Evolutionary conservation across 1,284 basidiomycete species (phyloP).

Genomic region (Ustilago nuda): DNA sequence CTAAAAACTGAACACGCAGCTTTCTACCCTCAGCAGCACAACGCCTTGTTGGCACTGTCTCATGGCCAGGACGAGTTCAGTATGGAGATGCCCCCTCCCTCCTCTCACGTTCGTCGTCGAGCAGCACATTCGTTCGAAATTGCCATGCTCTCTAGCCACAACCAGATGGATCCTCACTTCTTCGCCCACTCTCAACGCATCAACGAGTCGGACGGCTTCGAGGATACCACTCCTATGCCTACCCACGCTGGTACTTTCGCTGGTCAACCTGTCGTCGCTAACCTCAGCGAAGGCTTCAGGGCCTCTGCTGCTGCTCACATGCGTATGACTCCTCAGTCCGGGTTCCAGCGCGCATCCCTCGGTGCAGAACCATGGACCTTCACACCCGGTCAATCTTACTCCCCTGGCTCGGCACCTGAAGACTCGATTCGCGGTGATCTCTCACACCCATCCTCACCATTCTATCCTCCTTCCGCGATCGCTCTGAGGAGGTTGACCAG

Average conservation of each 20-base stretch:
- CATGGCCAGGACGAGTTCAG: conserved; percentile 43
- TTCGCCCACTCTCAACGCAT: conserved; percentile 16
- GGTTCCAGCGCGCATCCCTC: conserved; percentile 29
- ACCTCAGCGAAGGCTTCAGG: conserved; percentile 46
- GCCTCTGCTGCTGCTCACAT: conserved; percentile 28
- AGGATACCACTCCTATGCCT: conserved; percentile 58
- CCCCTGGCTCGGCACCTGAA: conserved; percentile 48
- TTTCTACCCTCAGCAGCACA: conserved; percentile 44
- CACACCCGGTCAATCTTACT: conserved; percentile 51
- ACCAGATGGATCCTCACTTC: conserved; percentile 13
- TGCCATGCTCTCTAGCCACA: conserved; percentile 40
- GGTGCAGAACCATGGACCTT: conserved; percentile 34
- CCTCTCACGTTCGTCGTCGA: conserved; percentile 25
- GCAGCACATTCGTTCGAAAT: conserved; percentile 50
- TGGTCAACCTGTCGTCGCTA: conserved; percentile 33
- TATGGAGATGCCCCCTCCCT: conserved; percentile 45
- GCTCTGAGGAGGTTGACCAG: conserved; percentile 37
- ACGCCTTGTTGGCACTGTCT: conserved; percentile 40
- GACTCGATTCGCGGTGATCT: conserved; percentile 37
- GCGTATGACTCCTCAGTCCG: conserved; percentile 37
- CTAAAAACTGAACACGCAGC: conserved; percentile 22
- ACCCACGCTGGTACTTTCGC: conserved; percentile 43
- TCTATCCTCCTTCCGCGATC: conserved; percentile 31
- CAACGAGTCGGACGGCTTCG: conserved; percentile 47
- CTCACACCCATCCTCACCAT: conserved; percentile 42